Evolutionary conservation across 2,329 filamentous ascomycete species (phyloP).

Genomic region (Sarocladium oryzae): DNA sequence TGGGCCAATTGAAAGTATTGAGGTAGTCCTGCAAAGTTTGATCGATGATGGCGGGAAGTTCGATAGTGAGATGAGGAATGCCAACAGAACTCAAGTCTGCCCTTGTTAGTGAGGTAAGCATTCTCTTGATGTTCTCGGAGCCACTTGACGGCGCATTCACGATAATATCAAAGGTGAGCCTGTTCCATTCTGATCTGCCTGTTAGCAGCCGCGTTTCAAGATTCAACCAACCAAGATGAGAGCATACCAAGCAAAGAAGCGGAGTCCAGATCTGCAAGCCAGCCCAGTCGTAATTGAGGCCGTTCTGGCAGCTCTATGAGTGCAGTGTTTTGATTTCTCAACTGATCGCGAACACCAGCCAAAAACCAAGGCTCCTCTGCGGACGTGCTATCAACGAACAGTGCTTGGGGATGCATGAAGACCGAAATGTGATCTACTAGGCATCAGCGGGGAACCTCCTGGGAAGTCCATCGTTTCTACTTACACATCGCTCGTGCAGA

Average conservation of each 20-base stretch:
- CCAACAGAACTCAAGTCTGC: constrained; percentile 70
- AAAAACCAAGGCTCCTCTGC: constrained; percentile 66
- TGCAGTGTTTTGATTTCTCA: constrained; percentile 45
- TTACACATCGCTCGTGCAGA: constrained; percentile 58
- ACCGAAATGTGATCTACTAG: constrained; percentile 56
- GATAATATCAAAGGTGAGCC: constrained; percentile 71
- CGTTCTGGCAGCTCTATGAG: constrained; percentile 69
- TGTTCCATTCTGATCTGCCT: constrained; percentile 62
- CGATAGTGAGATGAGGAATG: constrained; percentile 72
- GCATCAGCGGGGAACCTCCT: neutral
- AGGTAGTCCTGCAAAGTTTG: constrained; percentile 56
- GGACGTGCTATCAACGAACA: constrained; percentile 62
- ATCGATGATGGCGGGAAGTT: constrained; percentile 70
- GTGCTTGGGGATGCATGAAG: constrained; percentile 70
- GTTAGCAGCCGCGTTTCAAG: too few relatives aligned
- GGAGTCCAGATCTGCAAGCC: constrained; percentile 74
- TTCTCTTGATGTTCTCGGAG: constrained; percentile 67
- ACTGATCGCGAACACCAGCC: constrained; percentile 50
- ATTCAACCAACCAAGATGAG: too few relatives aligned
- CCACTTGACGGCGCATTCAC: constrained; percentile 67
- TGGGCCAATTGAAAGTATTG: constrained; percentile 61
- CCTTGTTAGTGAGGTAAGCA: constrained; percentile 67
- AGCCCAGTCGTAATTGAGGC: constrained; percentile 58
- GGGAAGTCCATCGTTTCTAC: constrained; percentile 15
- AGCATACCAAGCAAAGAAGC: constrained; percentile 56